phyloP scores from a whole-genome alignment of 805 yeast genomes.

The Spathaspora gorwiae region DNA sequence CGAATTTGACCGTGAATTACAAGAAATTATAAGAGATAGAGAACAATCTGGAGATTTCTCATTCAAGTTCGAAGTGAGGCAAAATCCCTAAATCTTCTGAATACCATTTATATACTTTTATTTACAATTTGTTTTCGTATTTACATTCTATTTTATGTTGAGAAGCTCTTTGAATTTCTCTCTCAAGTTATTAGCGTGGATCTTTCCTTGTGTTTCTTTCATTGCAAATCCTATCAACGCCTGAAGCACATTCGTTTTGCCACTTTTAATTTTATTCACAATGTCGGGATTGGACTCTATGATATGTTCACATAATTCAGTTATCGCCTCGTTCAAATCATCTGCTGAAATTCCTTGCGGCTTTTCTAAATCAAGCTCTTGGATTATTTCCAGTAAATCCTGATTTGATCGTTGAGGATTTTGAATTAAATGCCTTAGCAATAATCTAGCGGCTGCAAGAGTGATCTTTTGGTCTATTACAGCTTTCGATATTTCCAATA shows the following conservation, averaged over 20 bases:
- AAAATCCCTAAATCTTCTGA: not conserved
- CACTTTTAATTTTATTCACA: constrained; percentile 51
- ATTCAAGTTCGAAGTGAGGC: not conserved
- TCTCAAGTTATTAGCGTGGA: constrained; percentile 29
- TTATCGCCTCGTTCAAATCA: constrained; percentile 30
- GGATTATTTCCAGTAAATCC: constrained; percentile 43
- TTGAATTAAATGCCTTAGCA: constrained; percentile 59
- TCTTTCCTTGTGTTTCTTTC: constrained; percentile 69
- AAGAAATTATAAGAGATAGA: not conserved
- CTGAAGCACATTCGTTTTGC: constrained; percentile 62
- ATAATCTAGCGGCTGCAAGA: constrained; percentile 59
- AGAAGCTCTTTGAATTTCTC: constrained; percentile 21
- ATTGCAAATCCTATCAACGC: constrained; percentile 81
- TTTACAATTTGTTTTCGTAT: not conserved
- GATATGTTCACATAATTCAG: constrained; percentile 42
- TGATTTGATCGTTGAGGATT: constrained; percentile 33
- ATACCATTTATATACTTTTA: not conserved
- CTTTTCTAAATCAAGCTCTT: constrained; percentile 45
- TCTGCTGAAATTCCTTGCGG: constrained; percentile 24
- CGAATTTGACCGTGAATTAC: not conserved
- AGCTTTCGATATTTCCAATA: constrained; percentile 53
- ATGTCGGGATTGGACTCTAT: constrained; percentile 46
- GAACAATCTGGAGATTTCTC: not conserved
- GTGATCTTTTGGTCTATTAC: constrained; percentile 50
- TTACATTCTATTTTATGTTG: not conserved